phyloP scores from a whole-genome alignment of 2,329 filamentous ascomycete species.

The Ophiostoma tasmaniense region DNA sequence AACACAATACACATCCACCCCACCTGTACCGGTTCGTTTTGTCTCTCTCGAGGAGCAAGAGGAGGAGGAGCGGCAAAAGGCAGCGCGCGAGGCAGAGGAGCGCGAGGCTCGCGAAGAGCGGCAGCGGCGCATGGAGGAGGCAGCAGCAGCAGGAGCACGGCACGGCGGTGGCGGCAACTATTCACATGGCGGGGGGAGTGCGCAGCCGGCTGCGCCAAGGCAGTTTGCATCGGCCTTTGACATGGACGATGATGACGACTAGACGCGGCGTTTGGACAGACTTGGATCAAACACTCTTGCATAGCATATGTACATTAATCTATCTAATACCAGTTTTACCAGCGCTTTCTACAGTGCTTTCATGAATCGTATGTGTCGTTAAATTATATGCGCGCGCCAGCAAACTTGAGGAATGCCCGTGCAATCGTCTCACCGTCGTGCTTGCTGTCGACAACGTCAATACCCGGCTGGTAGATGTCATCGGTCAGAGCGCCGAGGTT shows the following conservation, averaged over 20 bases:
- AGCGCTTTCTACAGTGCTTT: not conserved
- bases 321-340: not conserved
- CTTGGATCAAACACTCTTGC: not conserved
- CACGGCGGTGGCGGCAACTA: not conserved
- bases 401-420: slow-evolving; percentile 66
- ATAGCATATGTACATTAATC: not conserved
- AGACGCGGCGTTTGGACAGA: not conserved
- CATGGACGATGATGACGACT: slow-evolving; percentile 20
- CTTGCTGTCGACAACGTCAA: slow-evolving; percentile 53
- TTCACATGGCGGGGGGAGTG: not conserved
- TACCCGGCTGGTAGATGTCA: slow-evolving; percentile 58
- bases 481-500: slow-evolving; percentile 61
- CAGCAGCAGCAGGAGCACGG: slow-evolving; percentile 30
- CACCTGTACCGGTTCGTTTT: slow-evolving; percentile 42
- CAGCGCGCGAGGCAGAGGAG: slow-evolving; percentile 29
- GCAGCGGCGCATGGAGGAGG: slow-evolving; percentile 35
- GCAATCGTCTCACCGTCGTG: slow-evolving; percentile 77
- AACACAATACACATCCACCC: slow-evolving; percentile 35
- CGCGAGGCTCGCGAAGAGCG: slow-evolving; percentile 37
- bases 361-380: not conserved
- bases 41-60: slow-evolving; percentile 41
- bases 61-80: slow-evolving; percentile 44
- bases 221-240: slow-evolving; percentile 21
- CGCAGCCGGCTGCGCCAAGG: slow-evolving; percentile 11
- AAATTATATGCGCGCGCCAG: slow-evolving; percentile 31